These are phyloP conservation scores for Metschnikowia arizonensis DNA, from an alignment of 805 yeast genomes.

Conservation along the genomic window DNA sequence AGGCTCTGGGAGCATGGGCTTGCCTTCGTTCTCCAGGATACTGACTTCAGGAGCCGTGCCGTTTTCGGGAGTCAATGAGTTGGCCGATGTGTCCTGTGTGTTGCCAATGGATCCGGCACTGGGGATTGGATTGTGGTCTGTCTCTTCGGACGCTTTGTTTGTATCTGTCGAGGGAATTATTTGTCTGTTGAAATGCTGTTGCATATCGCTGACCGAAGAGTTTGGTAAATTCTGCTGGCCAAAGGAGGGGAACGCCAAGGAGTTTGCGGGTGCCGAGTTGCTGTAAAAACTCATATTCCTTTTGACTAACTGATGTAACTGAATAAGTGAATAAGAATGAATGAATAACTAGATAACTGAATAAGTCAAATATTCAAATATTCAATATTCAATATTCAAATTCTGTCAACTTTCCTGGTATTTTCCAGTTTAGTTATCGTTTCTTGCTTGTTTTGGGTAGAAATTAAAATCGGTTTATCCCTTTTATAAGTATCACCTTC, in stretches of 20 bases:
- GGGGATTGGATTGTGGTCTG: background rate
- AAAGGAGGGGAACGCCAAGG: slow-evolving; percentile 24
- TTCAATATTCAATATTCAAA: too few species aligned
- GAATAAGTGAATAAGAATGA: too few species aligned
- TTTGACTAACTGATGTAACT: too few species aligned
- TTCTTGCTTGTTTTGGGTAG: too few species aligned
- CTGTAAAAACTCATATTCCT: slow-evolving; percentile 19
- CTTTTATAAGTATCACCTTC: too few species aligned
- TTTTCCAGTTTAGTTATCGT: too few species aligned
- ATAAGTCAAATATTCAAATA: too few species aligned
- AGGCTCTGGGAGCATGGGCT: background rate
- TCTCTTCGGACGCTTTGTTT: background rate
- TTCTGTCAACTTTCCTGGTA: too few species aligned
- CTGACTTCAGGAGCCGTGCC: background rate
- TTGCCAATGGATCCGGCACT: slow-evolving; percentile 3
- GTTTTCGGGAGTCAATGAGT: background rate
- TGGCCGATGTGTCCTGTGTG: background rate
- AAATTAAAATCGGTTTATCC: too few species aligned
- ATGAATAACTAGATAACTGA: too few species aligned
- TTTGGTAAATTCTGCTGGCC: slow-evolving; percentile 15
- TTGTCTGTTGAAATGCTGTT: slow-evolving; percentile 11
- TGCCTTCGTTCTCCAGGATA: slow-evolving; percentile 3
- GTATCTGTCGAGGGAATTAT: background rate
- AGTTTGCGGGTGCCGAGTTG: slow-evolving; percentile 16
- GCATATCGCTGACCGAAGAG: slow-evolving; percentile 8